A percentile compares a stretch with the other conserved stretches of the same genome.
Evolutionary conservation across 768 basidiomycete species (phyloP).

Genomic region (Gloeopeniophorella convolvens): DNA sequence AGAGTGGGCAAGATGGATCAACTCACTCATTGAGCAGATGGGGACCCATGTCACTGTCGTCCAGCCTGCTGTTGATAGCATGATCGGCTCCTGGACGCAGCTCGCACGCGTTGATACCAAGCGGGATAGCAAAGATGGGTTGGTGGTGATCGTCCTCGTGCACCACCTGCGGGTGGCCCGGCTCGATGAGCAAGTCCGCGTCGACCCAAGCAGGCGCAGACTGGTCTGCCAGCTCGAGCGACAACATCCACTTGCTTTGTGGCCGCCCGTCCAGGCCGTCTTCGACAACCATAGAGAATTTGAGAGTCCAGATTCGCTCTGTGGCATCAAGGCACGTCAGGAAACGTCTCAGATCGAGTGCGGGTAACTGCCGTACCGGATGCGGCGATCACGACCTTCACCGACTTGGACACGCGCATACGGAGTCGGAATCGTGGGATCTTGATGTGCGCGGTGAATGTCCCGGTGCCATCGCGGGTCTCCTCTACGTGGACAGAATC

Average conservation of each 20-base stretch:
- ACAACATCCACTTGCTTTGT: conserved; percentile 33
- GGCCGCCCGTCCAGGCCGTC: conserved; percentile 8
- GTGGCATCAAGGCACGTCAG: not conserved
- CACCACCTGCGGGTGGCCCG: conserved; percentile 19
- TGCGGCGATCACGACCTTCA: conserved; percentile 62
- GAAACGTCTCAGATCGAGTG: too few species aligned
- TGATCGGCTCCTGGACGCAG: not conserved
- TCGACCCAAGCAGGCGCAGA: conserved; percentile 56
- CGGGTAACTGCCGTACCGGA: conserved; percentile 30
- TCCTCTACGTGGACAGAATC: conserved; percentile 43
- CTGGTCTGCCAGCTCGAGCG: conserved; percentile 45
- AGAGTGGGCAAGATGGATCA: not conserved
- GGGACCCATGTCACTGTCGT: not conserved
- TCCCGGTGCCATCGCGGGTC: conserved; percentile 34
- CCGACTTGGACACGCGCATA: conserved; percentile 53
- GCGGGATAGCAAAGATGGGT: not conserved
- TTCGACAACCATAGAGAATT: conserved; percentile 30
- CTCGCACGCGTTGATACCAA: conserved; percentile 18
- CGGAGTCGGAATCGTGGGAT: conserved; percentile 60
- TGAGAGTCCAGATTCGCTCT: conserved; percentile 55
- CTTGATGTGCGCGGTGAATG: conserved; percentile 47
- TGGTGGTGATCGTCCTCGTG: not conserved
- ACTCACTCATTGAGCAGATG: conserved; percentile 38
- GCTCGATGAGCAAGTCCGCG: conserved; percentile 40
- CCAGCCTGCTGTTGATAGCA: not conserved